Evolutionary conservation across 768 basidiomycete species (phyloP), one percentile per base, ranked within the genome.

Genomic region (Lactarius hatsudake): DNA sequence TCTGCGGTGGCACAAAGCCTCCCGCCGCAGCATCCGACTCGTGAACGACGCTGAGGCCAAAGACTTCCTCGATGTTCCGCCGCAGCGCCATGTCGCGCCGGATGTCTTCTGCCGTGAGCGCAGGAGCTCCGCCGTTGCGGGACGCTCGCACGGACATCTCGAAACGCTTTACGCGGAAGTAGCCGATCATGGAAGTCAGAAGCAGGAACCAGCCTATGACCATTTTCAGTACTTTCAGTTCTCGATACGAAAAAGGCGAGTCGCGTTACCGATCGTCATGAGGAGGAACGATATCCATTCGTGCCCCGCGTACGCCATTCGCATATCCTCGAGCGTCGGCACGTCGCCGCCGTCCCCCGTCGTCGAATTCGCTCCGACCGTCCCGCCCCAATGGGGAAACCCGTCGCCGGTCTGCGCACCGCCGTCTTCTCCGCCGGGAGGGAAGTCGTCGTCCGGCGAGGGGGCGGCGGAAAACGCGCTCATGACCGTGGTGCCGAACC

Each of bases 131-230:
- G 0, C 23, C 10, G 0, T 51, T 9, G 60, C 57, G 61, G 38
- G 79, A 69, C 73, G 81, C 76, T 34, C 88, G 86, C 62, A 94
- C 82, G 10, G 87, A 87, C 56, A 80, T 75, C 74, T 94, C 92
- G 90, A 91, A 94, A 61, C 88, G 88, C 74, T 94, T 94, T 58
- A 93, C 82, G 68, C 92, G 87, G 85, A 88, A 89, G 77, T 84
- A 97, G 12, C 90, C 87, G 36, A 94, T 85, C 63, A 91, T 64
- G 42, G 92, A 93, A 1, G 93, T 90, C 40, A 97, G 81, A 38
- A 98, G 81, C 28, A 98, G 81, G 82, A 96, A 94, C 95, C 95
- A 97, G 15, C 94, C n/a, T n/a, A n/a, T n/a, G n/a, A n/a, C n/a
- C n/a, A n/a, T n/a, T n/a, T n/a, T n/a, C n/a, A n/a, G n/a, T n/a